Evolutionary conservation across 2,329 filamentous ascomycete genomes (phyloP), one percentile per base, ranked within the genome.

Genomic region (Pseudogymnoascus destructans): DNA sequence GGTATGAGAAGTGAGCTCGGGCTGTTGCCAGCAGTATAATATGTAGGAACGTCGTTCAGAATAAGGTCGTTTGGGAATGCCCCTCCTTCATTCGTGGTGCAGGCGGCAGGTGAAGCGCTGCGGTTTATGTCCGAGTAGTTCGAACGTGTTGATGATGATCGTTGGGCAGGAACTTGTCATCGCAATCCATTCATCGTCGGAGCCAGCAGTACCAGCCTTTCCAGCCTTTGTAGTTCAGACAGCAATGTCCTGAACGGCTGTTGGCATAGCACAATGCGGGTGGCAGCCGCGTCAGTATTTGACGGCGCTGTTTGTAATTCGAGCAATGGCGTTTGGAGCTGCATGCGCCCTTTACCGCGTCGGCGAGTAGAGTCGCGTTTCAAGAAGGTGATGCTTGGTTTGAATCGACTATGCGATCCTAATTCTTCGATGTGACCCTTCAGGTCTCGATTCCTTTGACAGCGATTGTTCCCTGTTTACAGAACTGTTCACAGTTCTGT

Each of bases 1-100:
- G 73, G 71, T 49, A 70, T 67, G 19, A 71, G 65, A 10, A 73
- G 66, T 32, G 67, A 67, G 8, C 69, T 65, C 27, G 67, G 66
- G 57, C 64, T 66, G 59, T 58, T 66, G 23, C 64, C 46, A 21
- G 63, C 46, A 19, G 63, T 63, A 56, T 66, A 68, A 55, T 66
- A 68, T 21, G 64, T 62, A 25, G 68, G 66, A 15, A 69, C 61
- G 64, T 69, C 66, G 64, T 67, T 68, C 32, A 69, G 59, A 21
- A 69, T 60, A 19, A 68, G 59, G 36, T 55, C 58, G 57, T 66
- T 63, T 58, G 63, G 59, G 27, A 64, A 61, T 19, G 59, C 57
- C 15, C 64, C 57, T 32, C 65, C 63, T 25, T 56, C 54, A 33
- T 32, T 35, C 27, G 54, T 25, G 23, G 13, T 61, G 42, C 64